Percentiles rank a stretch among this genome's conserved stretches.
Evolutionary conservation across 2,329 filamentous ascomycete species (phyloP).

Genomic region (Ambrosiella beaveri): DNA sequence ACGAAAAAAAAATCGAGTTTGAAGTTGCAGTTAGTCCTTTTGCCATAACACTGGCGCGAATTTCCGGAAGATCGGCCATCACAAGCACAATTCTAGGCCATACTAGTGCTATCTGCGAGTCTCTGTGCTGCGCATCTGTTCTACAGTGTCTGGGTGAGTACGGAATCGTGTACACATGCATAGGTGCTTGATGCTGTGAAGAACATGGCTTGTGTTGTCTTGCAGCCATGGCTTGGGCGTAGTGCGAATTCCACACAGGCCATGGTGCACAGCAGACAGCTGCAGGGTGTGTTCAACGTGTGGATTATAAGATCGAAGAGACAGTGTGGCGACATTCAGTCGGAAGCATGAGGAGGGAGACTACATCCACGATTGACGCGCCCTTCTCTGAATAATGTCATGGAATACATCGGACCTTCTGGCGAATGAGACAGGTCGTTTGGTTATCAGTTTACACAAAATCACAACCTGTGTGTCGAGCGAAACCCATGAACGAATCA

Average conservation of each 20-base stretch:
- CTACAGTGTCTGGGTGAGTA: neutral
- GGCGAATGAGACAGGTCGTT: neutral
- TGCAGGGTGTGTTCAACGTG: neutral
- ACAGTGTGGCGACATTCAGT: neutral
- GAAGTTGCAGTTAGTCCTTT: no score
- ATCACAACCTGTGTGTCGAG: neutral
- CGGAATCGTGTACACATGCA: constrained; percentile 1
- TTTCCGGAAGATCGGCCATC: no score
- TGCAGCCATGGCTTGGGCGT: neutral
- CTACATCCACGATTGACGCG: no score
- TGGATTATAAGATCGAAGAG: neutral
- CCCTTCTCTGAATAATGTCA: neutral
- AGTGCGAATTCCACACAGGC: neutral
- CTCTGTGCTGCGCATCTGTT: neutral
- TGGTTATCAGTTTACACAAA: neutral
- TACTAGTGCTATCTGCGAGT: neutral
- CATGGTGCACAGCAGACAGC: neutral
- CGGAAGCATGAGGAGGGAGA: neutral
- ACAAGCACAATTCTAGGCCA: no score
- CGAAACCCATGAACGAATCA: neutral
- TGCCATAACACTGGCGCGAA: no score
- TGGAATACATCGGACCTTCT: neutral
- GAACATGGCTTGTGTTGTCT: neutral
- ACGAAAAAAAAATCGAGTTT: no score
- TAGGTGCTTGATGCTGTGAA: neutral